A percentile compares a stretch with the other conserved stretches of the same genome.
Evolutionary conservation across 345 rosid species (phyloP).

Genomic region (Punica granatum): DNA sequence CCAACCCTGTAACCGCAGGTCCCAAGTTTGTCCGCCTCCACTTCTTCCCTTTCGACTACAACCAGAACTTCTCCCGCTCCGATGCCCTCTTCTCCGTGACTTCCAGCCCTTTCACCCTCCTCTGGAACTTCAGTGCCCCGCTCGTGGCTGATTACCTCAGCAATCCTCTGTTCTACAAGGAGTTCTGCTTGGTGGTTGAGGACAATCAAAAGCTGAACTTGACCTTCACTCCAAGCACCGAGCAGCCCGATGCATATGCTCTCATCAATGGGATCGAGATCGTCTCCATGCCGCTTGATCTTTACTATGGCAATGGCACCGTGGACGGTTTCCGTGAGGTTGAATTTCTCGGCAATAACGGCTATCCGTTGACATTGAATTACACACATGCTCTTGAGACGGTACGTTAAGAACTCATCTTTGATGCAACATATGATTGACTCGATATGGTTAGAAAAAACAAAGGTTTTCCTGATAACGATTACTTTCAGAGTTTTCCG

Average conservation of each 20-base stretch:
- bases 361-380: neutral
- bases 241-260: constrained; percentile 15
- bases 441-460: too few species aligned
- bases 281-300: constrained; percentile 28
- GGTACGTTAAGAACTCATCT: neutral
- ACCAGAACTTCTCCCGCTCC: neutral
- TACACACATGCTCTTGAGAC: constrained; percentile 19
- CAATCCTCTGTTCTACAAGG: neutral
- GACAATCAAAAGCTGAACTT: constrained; percentile 15
- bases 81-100: constrained; percentile 20
- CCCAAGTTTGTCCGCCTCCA: constrained; percentile 28
- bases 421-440: too few species aligned
- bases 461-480: too few species aligned
- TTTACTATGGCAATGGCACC: constrained; percentile 8
- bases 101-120: constrained; percentile 14
- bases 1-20: constrained; percentile 22
- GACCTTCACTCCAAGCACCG: constrained; percentile 21
- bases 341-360: neutral
- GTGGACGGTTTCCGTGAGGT: neutral
- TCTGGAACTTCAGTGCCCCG: constrained; percentile 22
- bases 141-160: constrained; percentile 5
- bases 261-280: constrained; percentile 33
- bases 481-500: too few species aligned
- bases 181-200: constrained; percentile 4
- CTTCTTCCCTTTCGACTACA: constrained; percentile 14